These are phyloP conservation scores for Trichosporon faecale DNA, from an alignment of 1,284 basidiomycete species.

Conservation along the genomic window DNA sequence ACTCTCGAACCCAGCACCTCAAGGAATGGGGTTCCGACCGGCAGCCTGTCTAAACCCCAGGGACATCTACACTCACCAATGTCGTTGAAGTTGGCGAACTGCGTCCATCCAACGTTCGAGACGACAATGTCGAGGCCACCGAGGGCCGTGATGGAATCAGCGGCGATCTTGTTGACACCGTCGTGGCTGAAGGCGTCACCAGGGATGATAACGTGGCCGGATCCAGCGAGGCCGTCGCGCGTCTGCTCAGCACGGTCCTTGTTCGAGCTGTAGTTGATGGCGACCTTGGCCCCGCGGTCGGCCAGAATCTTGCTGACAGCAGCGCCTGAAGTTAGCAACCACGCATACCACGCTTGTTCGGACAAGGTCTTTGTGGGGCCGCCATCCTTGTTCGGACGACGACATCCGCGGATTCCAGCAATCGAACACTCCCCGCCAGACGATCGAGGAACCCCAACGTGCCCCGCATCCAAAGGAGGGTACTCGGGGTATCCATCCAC, in stretches of 20 bases:
- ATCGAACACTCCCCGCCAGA: not conserved
- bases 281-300: constrained; percentile 23
- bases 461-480: not conserved
- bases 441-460: not conserved
- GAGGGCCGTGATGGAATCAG: constrained; percentile 21
- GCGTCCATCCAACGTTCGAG: constrained; percentile 31
- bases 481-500: not conserved
- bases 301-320: constrained; percentile 26
- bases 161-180: constrained; percentile 19
- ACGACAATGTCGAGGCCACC: constrained; percentile 31
- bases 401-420: not conserved
- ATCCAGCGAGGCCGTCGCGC: constrained; percentile 20
- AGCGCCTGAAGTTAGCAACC: constrained; percentile 20
- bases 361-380: not conserved
- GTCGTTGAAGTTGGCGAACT: constrained; percentile 27
- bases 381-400: too few relatives aligned
- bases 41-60: too few relatives aligned
- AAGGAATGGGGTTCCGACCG: too few relatives aligned
- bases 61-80: constrained; percentile 24
- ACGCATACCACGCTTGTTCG: not conserved
- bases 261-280: constrained; percentile 30
- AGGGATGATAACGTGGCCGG: constrained; percentile 26
- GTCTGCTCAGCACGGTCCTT: constrained; percentile 27
- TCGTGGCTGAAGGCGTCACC: constrained; percentile 30
- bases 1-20: too few relatives aligned